Percentiles rank a stretch among this genome's conserved stretches.
Evolutionary conservation across 179 eudicot species (phyloP).

Genomic region (Pouteria campechiana): DNA sequence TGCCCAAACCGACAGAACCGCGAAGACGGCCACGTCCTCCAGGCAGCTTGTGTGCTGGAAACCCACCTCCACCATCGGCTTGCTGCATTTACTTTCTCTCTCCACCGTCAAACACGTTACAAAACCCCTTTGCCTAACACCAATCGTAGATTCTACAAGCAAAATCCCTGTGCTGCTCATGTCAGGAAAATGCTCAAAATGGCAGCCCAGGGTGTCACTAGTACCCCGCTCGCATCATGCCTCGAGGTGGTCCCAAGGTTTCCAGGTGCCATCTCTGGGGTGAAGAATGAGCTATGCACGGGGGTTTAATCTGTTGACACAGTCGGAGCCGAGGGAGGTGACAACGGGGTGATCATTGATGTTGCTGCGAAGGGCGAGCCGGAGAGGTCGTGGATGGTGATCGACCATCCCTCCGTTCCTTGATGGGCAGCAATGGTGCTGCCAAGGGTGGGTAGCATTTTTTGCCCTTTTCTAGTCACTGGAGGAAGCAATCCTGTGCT

Average conservation of each 20-base stretch:
- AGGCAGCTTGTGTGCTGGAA: conserved; percentile 74
- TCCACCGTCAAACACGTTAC: conserved; percentile 90
- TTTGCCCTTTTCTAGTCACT: too few species aligned
- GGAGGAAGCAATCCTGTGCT: too few species aligned
- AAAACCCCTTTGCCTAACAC: conserved; percentile 61
- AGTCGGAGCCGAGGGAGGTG: conserved; percentile 60
- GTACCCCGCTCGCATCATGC: conserved; percentile 48
- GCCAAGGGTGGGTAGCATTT: too few species aligned
- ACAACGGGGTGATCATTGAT: conserved; percentile 94
- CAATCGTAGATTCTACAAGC: conserved; percentile 30
- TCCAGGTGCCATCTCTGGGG: conserved; percentile 71
- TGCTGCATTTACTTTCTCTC: conserved; percentile 28
- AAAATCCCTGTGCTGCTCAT: conserved; percentile 35
- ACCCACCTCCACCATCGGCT: conserved; percentile 79
- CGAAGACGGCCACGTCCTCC: conserved; percentile 91
- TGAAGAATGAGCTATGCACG: conserved; percentile 85
- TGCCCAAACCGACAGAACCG: conserved; percentile 83
- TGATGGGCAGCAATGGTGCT: too few species aligned
- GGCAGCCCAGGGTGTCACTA: conserved; percentile 37
- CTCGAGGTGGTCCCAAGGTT: conserved; percentile 85
- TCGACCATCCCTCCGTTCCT: conserved; percentile 88
- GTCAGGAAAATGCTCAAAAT: conserved; percentile 56
- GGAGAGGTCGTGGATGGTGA: conserved; percentile 83
- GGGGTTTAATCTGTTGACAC: conserved; percentile 69
- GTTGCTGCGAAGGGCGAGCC: conserved; percentile 92